Base-by-base conservation (phyloP, 169 alveolate species). In the Eimeria necatrix region DNA sequence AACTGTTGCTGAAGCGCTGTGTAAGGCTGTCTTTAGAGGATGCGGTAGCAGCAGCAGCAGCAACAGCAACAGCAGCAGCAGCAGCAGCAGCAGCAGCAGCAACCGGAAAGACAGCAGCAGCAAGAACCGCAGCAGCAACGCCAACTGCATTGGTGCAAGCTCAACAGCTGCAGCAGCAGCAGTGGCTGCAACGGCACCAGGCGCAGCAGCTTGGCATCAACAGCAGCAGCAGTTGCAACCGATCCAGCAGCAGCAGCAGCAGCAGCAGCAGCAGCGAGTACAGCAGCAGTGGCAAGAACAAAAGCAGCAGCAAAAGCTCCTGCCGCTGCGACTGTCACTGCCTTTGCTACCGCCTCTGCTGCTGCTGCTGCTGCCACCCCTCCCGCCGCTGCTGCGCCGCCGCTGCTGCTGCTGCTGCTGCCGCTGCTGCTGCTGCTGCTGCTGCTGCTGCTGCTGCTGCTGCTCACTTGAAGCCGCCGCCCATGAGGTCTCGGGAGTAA, bases 401-500 rank as follows among this genome's bases (percentile, higher is more conserved):
- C 41, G 41, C 41, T 32, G 41, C 41, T 2, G 41, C 41, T 32
- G 41, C 41, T 32, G 41, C 41, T 32, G 41, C 41, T 2, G 41
- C 41, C 2, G 41, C 41, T 32, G 41, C 41, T 2, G 41, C 41
- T 2, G 41, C 41, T 32, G 41, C 41, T 32, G 41, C 41, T 32
- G 41, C 41, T 32, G 41, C 41, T 32, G 41, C 41, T 32, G 41
- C 41, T 32, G 41, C 41, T 32, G 41, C 41, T 32, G 41, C 41
- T 32, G 41, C 85, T 7, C 41, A 91, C 95, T 68, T 91, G 92
- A 91, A 91, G 68, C 95, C 95, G 0, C 95, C 95, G 18, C 95
- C 95, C 9, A 91, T 91, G 24, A 91, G 81, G 56, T 74, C 95
- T 20, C 76, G 81, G 84, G 83, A 20, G 87, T 80, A 91, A 32